phyloP scores from a whole-genome alignment of 2,329 filamentous ascomycete genomes.

The Penicillium janthinellum region DNA sequence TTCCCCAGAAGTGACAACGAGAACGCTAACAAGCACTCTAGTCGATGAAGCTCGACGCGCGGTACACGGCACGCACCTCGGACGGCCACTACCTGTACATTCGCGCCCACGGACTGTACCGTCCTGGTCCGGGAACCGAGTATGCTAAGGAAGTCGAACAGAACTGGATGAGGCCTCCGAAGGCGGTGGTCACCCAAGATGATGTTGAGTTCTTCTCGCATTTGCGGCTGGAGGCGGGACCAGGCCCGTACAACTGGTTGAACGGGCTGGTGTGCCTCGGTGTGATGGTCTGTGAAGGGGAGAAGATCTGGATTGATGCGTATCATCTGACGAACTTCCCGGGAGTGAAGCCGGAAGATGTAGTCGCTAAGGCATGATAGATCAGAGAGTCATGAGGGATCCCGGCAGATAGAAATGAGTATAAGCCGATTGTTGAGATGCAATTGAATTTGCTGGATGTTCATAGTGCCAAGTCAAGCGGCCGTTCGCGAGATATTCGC shows the following conservation, averaged over 20 bases:
- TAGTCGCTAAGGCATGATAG: slow-evolving; percentile 14
- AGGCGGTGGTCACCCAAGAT: slow-evolving; percentile 23
- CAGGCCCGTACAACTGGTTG: slow-evolving; percentile 28
- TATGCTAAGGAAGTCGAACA: slow-evolving; percentile 26
- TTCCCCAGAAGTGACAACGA: not conserved
- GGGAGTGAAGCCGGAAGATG: slow-evolving; percentile 22
- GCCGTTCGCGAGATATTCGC: not conserved
- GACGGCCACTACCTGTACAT: slow-evolving; percentile 28
- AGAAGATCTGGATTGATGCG: slow-evolving; percentile 29
- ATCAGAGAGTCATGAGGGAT: not conserved
- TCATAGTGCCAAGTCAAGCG: not conserved
- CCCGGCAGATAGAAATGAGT: not conserved
- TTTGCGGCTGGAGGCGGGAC: slow-evolving; percentile 25
- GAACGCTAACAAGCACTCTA: slow-evolving; percentile 1
- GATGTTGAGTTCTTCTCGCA: slow-evolving; percentile 32
- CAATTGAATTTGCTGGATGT: not conserved
- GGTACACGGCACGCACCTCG: slow-evolving; percentile 25
- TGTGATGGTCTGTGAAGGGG: slow-evolving; percentile 25
- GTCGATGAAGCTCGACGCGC: slow-evolving; percentile 29
- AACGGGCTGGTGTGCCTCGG: slow-evolving; percentile 31
- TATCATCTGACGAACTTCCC: slow-evolving; percentile 29
- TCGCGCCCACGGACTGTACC: slow-evolving; percentile 30
- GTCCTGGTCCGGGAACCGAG: slow-evolving; percentile 25
- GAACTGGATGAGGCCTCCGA: slow-evolving; percentile 15
- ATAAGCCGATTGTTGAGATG: not conserved